phyloP scores from a whole-genome alignment of 2,329 filamentous ascomycete species.

The Neonectria neomacrospora region DNA sequence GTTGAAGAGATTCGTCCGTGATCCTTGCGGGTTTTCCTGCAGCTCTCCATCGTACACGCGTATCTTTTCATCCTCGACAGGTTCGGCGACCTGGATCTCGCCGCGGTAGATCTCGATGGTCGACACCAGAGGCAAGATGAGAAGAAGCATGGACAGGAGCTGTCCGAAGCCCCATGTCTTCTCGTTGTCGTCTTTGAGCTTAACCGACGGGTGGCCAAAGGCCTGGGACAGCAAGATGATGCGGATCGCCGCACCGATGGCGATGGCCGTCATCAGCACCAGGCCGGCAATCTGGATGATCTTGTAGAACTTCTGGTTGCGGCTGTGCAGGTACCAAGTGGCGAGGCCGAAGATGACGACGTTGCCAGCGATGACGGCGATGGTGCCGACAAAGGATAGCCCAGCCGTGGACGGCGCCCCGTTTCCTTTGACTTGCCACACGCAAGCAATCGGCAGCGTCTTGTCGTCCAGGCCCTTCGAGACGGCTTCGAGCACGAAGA shows the following conservation, averaged over 20 bases:
- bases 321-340: constrained; percentile 73
- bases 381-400: constrained; percentile 67
- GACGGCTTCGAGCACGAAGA: constrained; percentile 67
- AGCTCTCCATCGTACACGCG: constrained; percentile 56
- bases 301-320: constrained; percentile 64
- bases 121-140: constrained; percentile 58
- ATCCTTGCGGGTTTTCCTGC: constrained; percentile 49
- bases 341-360: constrained; percentile 67
- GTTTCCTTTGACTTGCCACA: constrained; percentile 60
- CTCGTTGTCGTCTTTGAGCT: constrained; percentile 42
- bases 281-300: constrained; percentile 64
- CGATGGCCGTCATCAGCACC: constrained; percentile 66
- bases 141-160: constrained; percentile 39
- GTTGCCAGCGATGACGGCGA: constrained; percentile 69
- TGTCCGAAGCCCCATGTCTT: constrained; percentile 41
- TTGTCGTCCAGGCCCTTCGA: constrained; percentile 60
- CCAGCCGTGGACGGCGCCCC: constrained; percentile 53
- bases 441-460: constrained; percentile 70
- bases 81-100: constrained; percentile 56
- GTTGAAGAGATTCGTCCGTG: constrained; percentile 50
- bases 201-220: constrained; percentile 53
- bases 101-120: constrained; percentile 67
- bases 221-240: constrained; percentile 69
- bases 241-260: constrained; percentile 67
- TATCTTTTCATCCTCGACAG: constrained; percentile 53